Evolutionary conservation across 169 alveolate genomes (phyloP).

Genomic region (Plasmodium cynomolgi): DNA sequence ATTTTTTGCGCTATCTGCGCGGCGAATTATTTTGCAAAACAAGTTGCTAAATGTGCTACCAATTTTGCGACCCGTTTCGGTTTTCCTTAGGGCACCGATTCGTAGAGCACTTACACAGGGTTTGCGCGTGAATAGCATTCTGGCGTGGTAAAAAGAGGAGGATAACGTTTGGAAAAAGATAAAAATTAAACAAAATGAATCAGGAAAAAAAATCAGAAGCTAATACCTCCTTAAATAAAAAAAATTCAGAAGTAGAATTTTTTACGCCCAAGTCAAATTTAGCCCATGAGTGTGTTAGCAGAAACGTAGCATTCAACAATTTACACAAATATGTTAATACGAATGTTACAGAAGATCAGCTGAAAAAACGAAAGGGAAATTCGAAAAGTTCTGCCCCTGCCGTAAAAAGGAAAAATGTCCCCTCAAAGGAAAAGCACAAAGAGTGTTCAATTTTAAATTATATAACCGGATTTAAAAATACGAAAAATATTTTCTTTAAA

Average conservation of each 20-base stretch:
- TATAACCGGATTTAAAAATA: conserved; percentile 11
- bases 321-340: conserved; percentile 46
- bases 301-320: conserved; percentile 30
- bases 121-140: not conserved
- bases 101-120: not conserved
- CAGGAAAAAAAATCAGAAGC: not conserved
- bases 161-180: not conserved
- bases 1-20: not conserved
- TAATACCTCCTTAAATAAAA: conserved; percentile 10
- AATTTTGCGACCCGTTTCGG: not conserved
- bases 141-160: not conserved
- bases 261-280: conserved; percentile 63
- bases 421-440: not conserved
- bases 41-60: not conserved
- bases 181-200: conserved; percentile 8
- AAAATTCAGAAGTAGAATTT: conserved; percentile 27
- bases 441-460: not conserved
- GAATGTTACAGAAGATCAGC: not conserved
- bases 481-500: not conserved
- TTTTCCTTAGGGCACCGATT: not conserved
- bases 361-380: not conserved
- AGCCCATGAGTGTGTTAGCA: conserved; percentile 33
- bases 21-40: not conserved
- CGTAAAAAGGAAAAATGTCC: not conserved
- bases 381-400: not conserved